These are phyloP conservation scores for Pseudocercospora pini-densiflorae DNA, from an alignment of 2,329 filamentous ascomycete genomes.

Conservation along the genomic window DNA sequence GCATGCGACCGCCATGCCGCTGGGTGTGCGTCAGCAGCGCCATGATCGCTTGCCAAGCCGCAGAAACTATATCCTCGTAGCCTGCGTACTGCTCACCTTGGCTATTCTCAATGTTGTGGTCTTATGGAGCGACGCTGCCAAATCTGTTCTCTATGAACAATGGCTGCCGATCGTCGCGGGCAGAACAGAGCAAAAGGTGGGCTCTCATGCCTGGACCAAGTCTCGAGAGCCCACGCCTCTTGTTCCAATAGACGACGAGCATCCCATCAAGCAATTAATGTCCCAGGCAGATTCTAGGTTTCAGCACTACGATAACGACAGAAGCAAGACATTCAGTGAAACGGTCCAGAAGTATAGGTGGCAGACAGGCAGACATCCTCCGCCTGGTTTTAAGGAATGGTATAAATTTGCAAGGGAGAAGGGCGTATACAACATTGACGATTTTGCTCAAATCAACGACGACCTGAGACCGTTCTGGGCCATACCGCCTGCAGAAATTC, in stretches of 20 bases:
- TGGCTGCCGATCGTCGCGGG: conserved; percentile 21
- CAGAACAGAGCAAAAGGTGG: conserved; percentile 8
- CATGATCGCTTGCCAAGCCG: background rate
- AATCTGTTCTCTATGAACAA: conserved; percentile 13
- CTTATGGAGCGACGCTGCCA: conserved; percentile 6
- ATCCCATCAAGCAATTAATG: conserved; percentile 36
- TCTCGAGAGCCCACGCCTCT: conserved; percentile 16
- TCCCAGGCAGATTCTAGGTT: conserved; percentile 42
- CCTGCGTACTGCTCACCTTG: conserved; percentile 7
- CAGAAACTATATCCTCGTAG: background rate
- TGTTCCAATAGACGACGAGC: conserved; percentile 17
- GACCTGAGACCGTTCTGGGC: conserved; percentile 54
- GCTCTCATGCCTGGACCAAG: conserved; percentile 21
- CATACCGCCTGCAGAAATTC: conserved; percentile 43
- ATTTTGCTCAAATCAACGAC: conserved; percentile 57
- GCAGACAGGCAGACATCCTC: conserved; percentile 50
- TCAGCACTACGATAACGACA: conserved; percentile 31
- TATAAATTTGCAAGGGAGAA: conserved; percentile 56
- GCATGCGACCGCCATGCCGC: conserved; percentile 9
- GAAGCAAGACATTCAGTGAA: conserved; percentile 55
- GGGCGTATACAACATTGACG: conserved; percentile 62
- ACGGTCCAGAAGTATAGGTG: conserved; percentile 62
- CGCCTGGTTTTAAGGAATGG: conserved; percentile 12
- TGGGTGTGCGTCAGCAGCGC: background rate
- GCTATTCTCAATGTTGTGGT: conserved; percentile 14